phyloP scores from a whole-genome alignment of 495 filamentous ascomycete species.

The Trichoderma virens region DNA sequence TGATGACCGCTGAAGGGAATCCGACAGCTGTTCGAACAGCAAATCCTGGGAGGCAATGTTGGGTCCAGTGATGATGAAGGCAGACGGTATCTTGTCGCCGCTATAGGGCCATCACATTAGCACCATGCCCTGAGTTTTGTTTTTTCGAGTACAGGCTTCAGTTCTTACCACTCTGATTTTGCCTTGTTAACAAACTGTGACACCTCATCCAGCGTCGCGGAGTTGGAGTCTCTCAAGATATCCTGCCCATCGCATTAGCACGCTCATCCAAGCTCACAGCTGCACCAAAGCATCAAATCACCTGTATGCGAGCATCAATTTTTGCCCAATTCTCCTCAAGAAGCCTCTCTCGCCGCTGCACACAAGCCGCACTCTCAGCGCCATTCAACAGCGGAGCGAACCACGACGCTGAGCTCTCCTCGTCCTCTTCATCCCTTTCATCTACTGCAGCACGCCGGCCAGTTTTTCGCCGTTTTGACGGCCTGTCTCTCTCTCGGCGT shows the following conservation, averaged over 20 bases:
- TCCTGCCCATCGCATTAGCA: conserved; percentile 16
- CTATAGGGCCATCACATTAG: conserved; percentile 23
- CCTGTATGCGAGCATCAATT: conserved; percentile 63
- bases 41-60: conserved; percentile 71
- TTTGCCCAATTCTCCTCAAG: conserved; percentile 62
- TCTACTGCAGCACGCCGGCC: conserved; percentile 14
- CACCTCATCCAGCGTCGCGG: conserved; percentile 54
- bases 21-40: conserved; percentile 61
- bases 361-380: conserved; percentile 44
- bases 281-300: conserved; percentile 20
- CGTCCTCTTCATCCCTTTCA: background rate
- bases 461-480: conserved; percentile 58
- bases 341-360: conserved; percentile 48
- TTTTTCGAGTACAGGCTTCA: background rate
- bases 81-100: conserved; percentile 56
- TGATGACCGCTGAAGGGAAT: conserved; percentile 38
- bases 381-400: conserved; percentile 61
- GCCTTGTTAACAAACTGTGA: conserved; percentile 53
- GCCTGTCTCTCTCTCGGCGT: conserved; percentile 43
- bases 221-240: conserved; percentile 57
- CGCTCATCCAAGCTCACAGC: conserved; percentile 21
- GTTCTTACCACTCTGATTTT: conserved; percentile 23
- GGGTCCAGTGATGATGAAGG: conserved; percentile 76
- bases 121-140: background rate
- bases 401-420: conserved; percentile 14